These are phyloP conservation scores for Jasminum sambac DNA, from an alignment of 257 asterid species.

Conservation along the genomic window DNA sequence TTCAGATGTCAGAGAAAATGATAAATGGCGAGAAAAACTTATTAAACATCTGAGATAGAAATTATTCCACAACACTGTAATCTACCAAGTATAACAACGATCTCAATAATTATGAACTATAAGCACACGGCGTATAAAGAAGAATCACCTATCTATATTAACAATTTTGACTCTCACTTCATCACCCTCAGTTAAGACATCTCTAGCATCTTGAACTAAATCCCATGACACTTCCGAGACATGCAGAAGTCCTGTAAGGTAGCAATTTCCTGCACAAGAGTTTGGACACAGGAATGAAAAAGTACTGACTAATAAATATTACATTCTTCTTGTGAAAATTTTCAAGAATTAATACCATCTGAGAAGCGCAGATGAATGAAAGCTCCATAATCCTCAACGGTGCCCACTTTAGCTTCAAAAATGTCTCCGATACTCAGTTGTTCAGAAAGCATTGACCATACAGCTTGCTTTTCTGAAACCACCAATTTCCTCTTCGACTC, in stretches of 20 bases:
- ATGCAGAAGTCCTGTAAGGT: constrained; percentile 90
- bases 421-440: constrained; percentile 64
- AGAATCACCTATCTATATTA: constrained; percentile 69
- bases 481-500: constrained; percentile 70
- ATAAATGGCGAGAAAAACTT: neutral
- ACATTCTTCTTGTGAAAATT: constrained; percentile 5
- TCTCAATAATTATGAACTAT: neutral
- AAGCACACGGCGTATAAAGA: constrained; percentile 2
- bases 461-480: constrained; percentile 89
- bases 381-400: constrained; percentile 96
- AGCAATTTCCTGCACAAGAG: constrained; percentile 55
- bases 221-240: constrained; percentile 99
- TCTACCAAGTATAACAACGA: neutral
- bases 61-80: neutral
- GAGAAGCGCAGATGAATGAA: constrained; percentile 78
- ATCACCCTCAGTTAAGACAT: constrained; percentile 74
- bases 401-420: constrained; percentile 71
- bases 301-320: constrained; percentile 1
- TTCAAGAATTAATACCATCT: constrained; percentile 58
- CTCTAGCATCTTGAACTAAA: constrained; percentile 85
- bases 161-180: constrained; percentile 73
- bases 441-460: constrained; percentile 65
- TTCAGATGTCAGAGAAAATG: neutral
- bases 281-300: constrained; percentile 2
- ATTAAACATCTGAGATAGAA: neutral